Base-by-base conservation (phyloP, 106 monocot species). In the Dendrobium catenatum region DNA sequence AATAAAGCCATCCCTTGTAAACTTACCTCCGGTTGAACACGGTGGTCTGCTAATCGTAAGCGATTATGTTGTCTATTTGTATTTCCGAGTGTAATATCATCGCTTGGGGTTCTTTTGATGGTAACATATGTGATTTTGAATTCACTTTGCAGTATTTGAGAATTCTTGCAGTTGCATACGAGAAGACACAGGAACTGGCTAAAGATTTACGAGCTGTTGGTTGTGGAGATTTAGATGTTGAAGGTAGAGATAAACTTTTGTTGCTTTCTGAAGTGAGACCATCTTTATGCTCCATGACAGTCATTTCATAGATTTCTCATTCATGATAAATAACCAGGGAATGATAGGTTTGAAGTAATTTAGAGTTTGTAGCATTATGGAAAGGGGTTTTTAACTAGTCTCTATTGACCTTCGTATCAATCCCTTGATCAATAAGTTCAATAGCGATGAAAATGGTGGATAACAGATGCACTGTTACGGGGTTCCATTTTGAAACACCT, bases 211-310 rank as follows among this genome's bases (percentile, higher is more conserved):
- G 84, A 83, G 77, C 95, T 86, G 89, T 95, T 27, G 94, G 98
- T 24, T 99, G 95, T 86, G 99, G 99, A 79, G 99, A 99, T 55
- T 90, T 99, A 84, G 99, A 99, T 82, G 86, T 91, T 89, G 99
- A 99, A 88, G 99, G 99, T 99, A 90, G 22, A 13, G 33, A 44
- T 17, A 67, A 42, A 10, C 70, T 22, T 4, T n/a, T 61, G n/a
- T 61, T 61, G 5, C 61, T 61, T 61, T 61, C 51, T 51, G 22
- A 61, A 61, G 2, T 22, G 61, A 61, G 61, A 22, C 10, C 22
- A 22, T 61, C 61, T 22, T 61, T 22, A 22, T 61, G 61, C 1
- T 22, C 22, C 10, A 51, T 61, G n/a, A 22, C 54, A 54, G 37
- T 37, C 37, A 54, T 9, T n/a, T 5, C 61, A 8, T 61, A 61